Conservation (phyloP, 2,329 filamentous ascomycete genomes). For the Didymella exigua region DNA sequence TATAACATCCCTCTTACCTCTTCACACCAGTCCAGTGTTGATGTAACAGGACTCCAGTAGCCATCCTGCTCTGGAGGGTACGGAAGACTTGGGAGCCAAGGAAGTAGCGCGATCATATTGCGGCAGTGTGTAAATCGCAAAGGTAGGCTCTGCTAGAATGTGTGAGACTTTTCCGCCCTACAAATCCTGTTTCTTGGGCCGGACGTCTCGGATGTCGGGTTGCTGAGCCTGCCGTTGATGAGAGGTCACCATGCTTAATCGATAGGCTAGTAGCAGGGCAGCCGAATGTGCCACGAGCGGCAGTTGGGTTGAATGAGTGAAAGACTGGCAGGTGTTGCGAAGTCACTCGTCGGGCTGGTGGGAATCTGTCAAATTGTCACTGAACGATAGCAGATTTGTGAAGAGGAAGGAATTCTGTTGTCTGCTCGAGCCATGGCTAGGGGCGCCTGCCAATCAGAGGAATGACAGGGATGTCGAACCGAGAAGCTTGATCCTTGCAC, state of each 20-base stretch:
- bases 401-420: neutral
- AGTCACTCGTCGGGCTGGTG: neutral
- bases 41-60: constrained; percentile 73
- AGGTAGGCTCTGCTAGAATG: neutral
- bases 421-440: constrained; percentile 15
- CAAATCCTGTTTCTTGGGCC: constrained; percentile 19
- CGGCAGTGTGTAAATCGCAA: neutral
- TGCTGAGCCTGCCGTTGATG: constrained; percentile 19
- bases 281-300: neutral
- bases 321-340: neutral
- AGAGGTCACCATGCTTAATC: constrained; percentile 17
- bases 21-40: constrained; percentile 80
- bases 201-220: constrained; percentile 25
- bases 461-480: constrained; percentile 22
- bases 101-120: constrained; percentile 42
- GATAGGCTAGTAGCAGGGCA: constrained; percentile 11
- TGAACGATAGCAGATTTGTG: neutral
- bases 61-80: constrained; percentile 61
- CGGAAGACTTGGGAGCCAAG: constrained; percentile 52
- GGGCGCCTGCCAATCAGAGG: constrained; percentile 25
- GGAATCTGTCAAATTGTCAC: neutral
- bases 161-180: constrained; percentile 3
- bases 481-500: constrained; percentile 31
- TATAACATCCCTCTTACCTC: constrained; percentile 59
- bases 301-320: neutral